Evolutionary conservation across 2,329 filamentous ascomycete genomes (phyloP).

Genomic region (Arthroderma uncinatum): DNA sequence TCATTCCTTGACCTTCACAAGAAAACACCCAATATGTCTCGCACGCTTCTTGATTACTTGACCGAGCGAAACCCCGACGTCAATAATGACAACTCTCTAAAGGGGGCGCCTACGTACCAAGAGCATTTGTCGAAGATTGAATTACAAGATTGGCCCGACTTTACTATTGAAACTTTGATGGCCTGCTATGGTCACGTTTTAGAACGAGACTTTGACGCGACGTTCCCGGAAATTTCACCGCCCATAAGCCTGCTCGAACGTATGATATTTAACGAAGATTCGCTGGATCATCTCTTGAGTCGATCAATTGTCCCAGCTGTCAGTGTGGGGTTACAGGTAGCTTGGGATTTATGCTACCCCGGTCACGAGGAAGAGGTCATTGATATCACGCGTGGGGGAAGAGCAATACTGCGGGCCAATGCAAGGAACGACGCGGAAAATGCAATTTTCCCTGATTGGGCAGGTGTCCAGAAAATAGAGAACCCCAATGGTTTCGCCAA

Average conservation of each 20-base stretch:
- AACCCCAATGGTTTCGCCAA: neutral
- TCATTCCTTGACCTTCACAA: no score
- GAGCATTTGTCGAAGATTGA: neutral
- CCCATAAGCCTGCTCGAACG: neutral
- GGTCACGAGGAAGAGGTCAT: neutral
- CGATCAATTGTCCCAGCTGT: slow-evolving; percentile 6
- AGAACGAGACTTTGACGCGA: neutral
- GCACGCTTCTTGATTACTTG: slow-evolving; percentile 10
- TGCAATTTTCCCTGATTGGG: neutral
- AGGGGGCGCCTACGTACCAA: slow-evolving; percentile 2
- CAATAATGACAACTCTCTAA: neutral
- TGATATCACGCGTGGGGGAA: slow-evolving; percentile 9
- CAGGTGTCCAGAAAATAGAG: neutral
- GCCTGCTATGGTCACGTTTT: slow-evolving; percentile 6
- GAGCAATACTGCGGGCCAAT: neutral
- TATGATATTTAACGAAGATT: slow-evolving; percentile 10
- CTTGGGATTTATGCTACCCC: neutral
- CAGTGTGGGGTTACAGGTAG: slow-evolving; percentile 1
- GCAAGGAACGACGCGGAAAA: neutral
- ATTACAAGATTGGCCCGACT: slow-evolving; percentile 5
- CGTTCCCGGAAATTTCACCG: neutral
- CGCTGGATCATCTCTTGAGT: slow-evolving; percentile 9
- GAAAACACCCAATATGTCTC: no score
- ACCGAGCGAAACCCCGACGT: slow-evolving; percentile 9
- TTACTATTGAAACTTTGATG: slow-evolving; percentile 10